Percentiles rank a stretch among this genome's conserved stretches.
phyloP scores from a whole-genome alignment of 106 monocot genomes.

The Dioscorea alata region DNA sequence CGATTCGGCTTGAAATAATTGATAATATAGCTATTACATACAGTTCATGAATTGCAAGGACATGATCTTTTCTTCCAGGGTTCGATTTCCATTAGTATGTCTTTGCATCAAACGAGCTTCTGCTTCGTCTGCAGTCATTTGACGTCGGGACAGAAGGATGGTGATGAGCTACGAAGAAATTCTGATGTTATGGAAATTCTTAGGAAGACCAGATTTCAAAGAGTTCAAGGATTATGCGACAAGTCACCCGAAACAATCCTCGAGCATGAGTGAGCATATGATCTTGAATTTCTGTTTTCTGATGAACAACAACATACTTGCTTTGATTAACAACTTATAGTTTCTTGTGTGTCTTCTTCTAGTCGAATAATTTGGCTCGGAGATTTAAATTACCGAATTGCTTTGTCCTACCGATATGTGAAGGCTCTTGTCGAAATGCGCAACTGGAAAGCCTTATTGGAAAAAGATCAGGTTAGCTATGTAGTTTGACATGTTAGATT shows the following conservation, averaged over 20 bases:
- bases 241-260: conserved; percentile 71
- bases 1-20: too few species aligned
- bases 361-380: conserved; percentile 84
- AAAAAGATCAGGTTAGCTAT: conserved; percentile 68
- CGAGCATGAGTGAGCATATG: conserved; percentile 59
- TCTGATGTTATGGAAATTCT: conserved; percentile 80
- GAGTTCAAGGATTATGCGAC: conserved; percentile 29
- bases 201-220: conserved; percentile 67
- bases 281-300: background rate
- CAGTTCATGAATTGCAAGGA: background rate
- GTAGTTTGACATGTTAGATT: too few species aligned
- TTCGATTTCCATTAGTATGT: conserved; percentile 78
- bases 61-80: conserved; percentile 30
- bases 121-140: conserved; percentile 78
- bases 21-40: too few species aligned
- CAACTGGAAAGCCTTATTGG: conserved; percentile 66
- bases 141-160: conserved; percentile 78
- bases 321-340: too few species aligned
- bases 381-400: conserved; percentile 78
- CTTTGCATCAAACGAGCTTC: conserved; percentile 73
- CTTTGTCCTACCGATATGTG: conserved; percentile 69
- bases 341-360: conserved; percentile 9
- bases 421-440: conserved; percentile 79
- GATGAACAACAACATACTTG: too few species aligned
- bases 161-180: conserved; percentile 74